Percentiles rank a stretch among this genome's conserved stretches.
These are phyloP conservation scores for Megacollybia marginata DNA, from an alignment of 768 basidiomycete species.

Conservation along the genomic window DNA sequence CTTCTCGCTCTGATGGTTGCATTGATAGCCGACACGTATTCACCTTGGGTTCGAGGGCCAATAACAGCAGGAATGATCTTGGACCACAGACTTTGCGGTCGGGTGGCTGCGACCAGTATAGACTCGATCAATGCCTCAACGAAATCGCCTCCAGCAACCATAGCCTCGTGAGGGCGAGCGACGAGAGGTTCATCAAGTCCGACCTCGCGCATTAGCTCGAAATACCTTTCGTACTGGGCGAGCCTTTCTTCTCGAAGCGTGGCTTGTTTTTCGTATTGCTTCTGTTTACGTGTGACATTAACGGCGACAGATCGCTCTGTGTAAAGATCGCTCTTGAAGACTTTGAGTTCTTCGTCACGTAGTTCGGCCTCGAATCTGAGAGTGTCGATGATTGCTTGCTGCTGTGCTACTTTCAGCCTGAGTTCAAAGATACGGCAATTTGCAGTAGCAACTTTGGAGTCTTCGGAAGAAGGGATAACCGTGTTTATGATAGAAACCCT, in stretches of 20 bases:
- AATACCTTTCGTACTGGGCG: neutral
- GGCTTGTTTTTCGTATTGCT: no score
- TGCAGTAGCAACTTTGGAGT: neutral
- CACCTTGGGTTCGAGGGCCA: constrained; percentile 19
- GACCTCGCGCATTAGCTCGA: neutral
- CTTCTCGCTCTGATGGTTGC: constrained; percentile 20
- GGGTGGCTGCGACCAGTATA: constrained; percentile 18
- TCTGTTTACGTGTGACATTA: neutral
- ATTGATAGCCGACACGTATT: constrained; percentile 26
- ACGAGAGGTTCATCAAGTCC: neutral
- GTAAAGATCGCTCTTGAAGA: neutral
- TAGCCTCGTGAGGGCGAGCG: constrained; percentile 1
- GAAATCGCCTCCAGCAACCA: constrained; percentile 11
- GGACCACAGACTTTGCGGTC: constrained; percentile 17
- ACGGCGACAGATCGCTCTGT: neutral
- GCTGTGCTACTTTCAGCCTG: neutral
- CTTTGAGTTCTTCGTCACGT: neutral
- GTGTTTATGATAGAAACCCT: neutral
- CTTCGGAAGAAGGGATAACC: neutral
- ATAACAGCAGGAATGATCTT: constrained; percentile 16
- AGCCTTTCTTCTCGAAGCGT: no score
- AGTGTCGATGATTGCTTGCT: neutral
- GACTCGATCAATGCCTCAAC: constrained; percentile 22
- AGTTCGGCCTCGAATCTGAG: neutral
- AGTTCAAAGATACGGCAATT: neutral